These are phyloP conservation scores for Pythium plurisporium DNA, from an alignment of 352 stramenopile genomes.

Conservation along the genomic window DNA sequence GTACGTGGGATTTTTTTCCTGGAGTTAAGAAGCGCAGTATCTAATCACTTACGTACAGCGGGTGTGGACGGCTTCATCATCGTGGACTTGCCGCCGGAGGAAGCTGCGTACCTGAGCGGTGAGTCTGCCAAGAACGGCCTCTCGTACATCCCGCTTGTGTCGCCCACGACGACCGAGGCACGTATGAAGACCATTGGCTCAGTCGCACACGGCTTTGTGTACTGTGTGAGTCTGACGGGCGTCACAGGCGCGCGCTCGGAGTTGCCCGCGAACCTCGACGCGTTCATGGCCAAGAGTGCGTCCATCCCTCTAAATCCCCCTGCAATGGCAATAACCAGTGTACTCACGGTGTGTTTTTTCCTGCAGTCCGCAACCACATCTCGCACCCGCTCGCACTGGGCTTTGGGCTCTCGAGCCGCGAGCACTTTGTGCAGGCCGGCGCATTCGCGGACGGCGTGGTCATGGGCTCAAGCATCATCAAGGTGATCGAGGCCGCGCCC, in stretches of 20 bases:
- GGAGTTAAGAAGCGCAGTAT: too few species aligned
- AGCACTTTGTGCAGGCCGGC: conserved; percentile 90
- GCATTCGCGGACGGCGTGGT: conserved; percentile 89
- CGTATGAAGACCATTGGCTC: conserved; percentile 84
- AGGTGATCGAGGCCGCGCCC: conserved; percentile 70
- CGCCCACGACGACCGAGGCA: conserved; percentile 95
- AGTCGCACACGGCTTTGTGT: conserved; percentile 80
- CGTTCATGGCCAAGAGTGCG: conserved; percentile 90
- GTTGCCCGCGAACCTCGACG: conserved; percentile 90
- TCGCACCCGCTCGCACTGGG: conserved; percentile 93
- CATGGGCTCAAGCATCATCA: conserved; percentile 87
- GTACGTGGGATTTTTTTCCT: conserved; percentile 21
- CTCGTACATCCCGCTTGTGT: conserved; percentile 96
- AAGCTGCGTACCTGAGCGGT: conserved; percentile 88
- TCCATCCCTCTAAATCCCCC: too few species aligned
- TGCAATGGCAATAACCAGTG: too few species aligned
- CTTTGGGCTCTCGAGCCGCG: conserved; percentile 95
- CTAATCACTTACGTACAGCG: conserved; percentile 30
- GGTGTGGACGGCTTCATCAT: conserved; percentile 98
- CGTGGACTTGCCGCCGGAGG: conserved; percentile 96
- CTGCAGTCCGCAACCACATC: conserved; percentile 71
- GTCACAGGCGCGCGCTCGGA: conserved; percentile 92
- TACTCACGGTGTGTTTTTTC: background rate
- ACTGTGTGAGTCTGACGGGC: conserved; percentile 85
- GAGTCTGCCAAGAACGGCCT: conserved; percentile 89